phyloP scores from a whole-genome alignment of 192 early-diverging fungal species.

The Spinellus fusiger region DNA sequence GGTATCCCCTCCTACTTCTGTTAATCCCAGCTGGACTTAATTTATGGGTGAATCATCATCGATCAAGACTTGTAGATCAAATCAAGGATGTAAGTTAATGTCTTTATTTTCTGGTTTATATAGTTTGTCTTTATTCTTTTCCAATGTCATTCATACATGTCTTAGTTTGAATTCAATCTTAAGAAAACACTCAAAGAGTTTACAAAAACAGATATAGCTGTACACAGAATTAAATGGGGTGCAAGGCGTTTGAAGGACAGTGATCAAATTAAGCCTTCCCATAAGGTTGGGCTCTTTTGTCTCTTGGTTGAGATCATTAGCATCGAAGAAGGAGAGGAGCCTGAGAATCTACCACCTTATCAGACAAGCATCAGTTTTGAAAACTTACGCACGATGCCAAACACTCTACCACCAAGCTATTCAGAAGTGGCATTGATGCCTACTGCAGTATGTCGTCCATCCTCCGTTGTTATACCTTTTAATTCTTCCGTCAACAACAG shows the following conservation, averaged over 20 bases:
- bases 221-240: conserved; percentile 7
- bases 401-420: conserved; percentile 1
- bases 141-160: not conserved
- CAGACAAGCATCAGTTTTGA: not conserved
- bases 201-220: conserved; percentile 4
- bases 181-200: not conserved
- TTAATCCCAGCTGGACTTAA: conserved; percentile 10
- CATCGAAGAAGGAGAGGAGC: not conserved
- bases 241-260: not conserved
- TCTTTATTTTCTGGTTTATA: not conserved
- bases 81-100: conserved; percentile 2
- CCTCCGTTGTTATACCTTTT: too few relatives aligned
- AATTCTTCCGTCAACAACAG: too few relatives aligned
- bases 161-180: conserved; percentile 6
- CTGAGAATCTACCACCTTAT: conserved; percentile 5
- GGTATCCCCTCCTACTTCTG: conserved; percentile 18
- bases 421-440: too few relatives aligned
- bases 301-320: conserved; percentile 8
- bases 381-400: not conserved
- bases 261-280: not conserved
- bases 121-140: not conserved
- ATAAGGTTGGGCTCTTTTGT: not conserved
- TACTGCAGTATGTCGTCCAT: too few relatives aligned
- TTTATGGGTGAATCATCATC: conserved; percentile 6
- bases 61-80: conserved; percentile 1